These are phyloP conservation scores for Chamaecyparis obtusa DNA, from an alignment of 75 land plant species.

Conservation along the genomic window DNA sequence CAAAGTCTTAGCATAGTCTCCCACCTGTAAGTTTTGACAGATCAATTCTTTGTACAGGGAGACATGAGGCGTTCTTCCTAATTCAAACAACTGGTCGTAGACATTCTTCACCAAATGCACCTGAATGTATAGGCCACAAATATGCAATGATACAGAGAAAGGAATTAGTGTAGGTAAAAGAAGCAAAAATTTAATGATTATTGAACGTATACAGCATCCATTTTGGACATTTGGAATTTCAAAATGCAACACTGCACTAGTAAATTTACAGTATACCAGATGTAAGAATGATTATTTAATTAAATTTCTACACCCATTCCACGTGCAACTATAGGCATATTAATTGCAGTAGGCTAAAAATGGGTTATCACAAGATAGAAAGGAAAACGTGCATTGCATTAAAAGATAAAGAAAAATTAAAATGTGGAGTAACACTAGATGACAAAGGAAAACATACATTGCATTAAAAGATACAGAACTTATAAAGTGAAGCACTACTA, in stretches of 20 bases:
- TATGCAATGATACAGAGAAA: background rate
- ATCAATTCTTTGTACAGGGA: slow-evolving; percentile 10
- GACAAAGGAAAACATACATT: background rate
- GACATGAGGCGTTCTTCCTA: slow-evolving; percentile 9
- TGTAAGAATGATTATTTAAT: background rate
- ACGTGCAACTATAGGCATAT: background rate
- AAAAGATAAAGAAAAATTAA: background rate
- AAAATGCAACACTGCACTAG: background rate
- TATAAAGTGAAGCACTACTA: background rate
- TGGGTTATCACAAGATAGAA: background rate
- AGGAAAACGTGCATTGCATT: background rate
- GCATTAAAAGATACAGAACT: background rate
- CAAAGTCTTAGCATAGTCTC: background rate
- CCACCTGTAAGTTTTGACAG: slow-evolving; percentile 1
- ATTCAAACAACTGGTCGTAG: background rate
- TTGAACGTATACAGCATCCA: background rate
- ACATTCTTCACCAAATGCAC: background rate
- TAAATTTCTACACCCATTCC: background rate
- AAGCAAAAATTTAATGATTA: background rate
- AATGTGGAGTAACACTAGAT: background rate
- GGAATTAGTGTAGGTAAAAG: background rate
- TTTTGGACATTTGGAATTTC: background rate
- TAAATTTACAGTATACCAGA: background rate
- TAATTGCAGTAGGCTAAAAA: background rate
- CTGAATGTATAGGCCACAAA: slow-evolving; percentile 6